A percentile compares a stretch with the other conserved stretches of the same genome.
Evolutionary conservation across 441 rosid species (phyloP).

Genomic region (Gossypium schwendimanii): DNA sequence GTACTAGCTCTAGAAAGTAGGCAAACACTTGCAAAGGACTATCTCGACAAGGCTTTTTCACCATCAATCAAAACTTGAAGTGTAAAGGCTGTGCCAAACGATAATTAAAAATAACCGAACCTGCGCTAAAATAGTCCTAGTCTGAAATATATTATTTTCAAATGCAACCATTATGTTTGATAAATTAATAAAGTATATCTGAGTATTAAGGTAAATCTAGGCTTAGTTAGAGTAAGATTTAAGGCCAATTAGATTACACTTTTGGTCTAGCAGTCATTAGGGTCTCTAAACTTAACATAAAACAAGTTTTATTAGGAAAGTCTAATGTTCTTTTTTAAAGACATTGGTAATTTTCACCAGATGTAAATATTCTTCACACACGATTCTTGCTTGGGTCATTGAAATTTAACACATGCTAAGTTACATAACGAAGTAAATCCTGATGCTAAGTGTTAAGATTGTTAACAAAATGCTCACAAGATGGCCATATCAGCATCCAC

Average conservation of each 20-base stretch:
- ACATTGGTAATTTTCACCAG: background rate
- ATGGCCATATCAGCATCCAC: background rate
- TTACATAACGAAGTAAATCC: background rate
- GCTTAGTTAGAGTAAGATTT: background rate
- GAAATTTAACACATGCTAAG: background rate
- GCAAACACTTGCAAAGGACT: background rate
- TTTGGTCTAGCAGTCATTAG: background rate
- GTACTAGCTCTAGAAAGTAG: background rate
- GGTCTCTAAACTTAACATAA: background rate
- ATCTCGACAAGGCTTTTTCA: background rate
- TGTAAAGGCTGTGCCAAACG: background rate
- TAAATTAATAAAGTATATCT: conserved; percentile 3
- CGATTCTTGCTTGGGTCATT: background rate
- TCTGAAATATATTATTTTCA: background rate
- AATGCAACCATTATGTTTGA: background rate
- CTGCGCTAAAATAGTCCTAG: background rate
- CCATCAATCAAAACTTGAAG: background rate
- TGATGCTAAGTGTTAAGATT: background rate
- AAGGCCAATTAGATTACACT: background rate
- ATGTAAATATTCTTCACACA: background rate
- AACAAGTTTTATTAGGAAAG: background rate
- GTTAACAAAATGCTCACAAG: background rate
- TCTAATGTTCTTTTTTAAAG: background rate
- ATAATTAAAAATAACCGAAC: background rate
- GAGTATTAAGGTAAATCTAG: background rate